Evolutionary conservation across 306 rosid species (phyloP).

Genomic region (Cicer arietinum): DNA sequence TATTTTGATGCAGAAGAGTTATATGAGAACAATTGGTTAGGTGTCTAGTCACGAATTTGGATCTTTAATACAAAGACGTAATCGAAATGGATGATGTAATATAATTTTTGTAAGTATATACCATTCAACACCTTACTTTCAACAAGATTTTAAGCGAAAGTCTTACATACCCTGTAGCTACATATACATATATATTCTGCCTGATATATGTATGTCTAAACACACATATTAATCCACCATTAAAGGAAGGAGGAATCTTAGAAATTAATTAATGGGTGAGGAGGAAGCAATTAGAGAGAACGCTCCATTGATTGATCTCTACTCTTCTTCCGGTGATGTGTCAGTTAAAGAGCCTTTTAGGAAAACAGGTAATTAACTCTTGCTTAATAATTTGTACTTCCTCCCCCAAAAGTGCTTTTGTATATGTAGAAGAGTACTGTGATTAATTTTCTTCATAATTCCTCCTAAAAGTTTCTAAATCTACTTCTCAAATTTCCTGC

Average conservation of each 20-base stretch:
- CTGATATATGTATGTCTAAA: no score
- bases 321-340: neutral
- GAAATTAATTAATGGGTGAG: slow-evolving; percentile 7
- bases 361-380: slow-evolving; percentile 41
- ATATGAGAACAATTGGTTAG: no score
- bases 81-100: no score
- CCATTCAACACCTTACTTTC: neutral
- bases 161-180: neutral
- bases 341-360: neutral
- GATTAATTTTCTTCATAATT: neutral
- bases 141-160: neutral
- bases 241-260: neutral
- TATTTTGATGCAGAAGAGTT: no score
- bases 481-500: neutral
- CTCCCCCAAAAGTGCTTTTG: neutral
- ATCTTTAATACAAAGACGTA: no score
- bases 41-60: no score
- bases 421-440: neutral
- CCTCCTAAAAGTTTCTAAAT: neutral
- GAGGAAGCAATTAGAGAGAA: slow-evolving; percentile 14
- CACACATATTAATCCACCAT: neutral
- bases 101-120: neutral
- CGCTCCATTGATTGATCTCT: slow-evolving; percentile 8
- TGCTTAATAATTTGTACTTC: neutral
- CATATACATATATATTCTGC: neutral